Percentiles rank a stretch among this genome's conserved stretches.
Conservation (phyloP, 2,329 filamentous ascomycete genomes). For the Colletotrichum sp. region DNA sequence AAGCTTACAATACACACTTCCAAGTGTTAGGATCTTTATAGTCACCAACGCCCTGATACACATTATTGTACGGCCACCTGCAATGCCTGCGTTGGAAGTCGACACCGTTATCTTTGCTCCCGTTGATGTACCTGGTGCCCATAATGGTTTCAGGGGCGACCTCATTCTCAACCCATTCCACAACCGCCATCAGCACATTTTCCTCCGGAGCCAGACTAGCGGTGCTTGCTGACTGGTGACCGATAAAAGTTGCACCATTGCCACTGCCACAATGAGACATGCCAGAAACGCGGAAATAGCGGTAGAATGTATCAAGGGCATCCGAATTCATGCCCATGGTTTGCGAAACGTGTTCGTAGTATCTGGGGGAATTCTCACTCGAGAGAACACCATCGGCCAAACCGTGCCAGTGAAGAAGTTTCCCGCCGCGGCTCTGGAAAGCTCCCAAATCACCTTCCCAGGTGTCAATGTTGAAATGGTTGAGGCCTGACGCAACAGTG, state of each 20-base stretch:
- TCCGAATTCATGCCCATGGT: constrained; percentile 42
- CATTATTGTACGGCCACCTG: constrained; percentile 35
- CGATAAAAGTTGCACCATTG: constrained; percentile 28
- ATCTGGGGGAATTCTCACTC: constrained; percentile 48
- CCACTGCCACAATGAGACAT: constrained; percentile 36
- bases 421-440: constrained; percentile 44
- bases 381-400: constrained; percentile 46
- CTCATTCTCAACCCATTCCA: constrained; percentile 35
- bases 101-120: constrained; percentile 26
- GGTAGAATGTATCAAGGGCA: constrained; percentile 39
- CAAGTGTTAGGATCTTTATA: constrained; percentile 18
- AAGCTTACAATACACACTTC: background rate
- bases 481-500: constrained; percentile 28
- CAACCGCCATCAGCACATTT: constrained; percentile 33
- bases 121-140: constrained; percentile 37
- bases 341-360: constrained; percentile 51
- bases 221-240: constrained; percentile 25
- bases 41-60: constrained; percentile 25
- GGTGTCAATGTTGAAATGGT: constrained; percentile 45
- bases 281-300: constrained; percentile 36
- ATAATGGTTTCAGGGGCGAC: constrained; percentile 30
- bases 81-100: constrained; percentile 37
- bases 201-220: constrained; percentile 28
- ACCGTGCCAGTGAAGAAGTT: constrained; percentile 54
- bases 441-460: constrained; percentile 42